Evolutionary conservation across 169 alveolate species (phyloP).

Genomic region (Pseudocohnilembus persalinus): DNA sequence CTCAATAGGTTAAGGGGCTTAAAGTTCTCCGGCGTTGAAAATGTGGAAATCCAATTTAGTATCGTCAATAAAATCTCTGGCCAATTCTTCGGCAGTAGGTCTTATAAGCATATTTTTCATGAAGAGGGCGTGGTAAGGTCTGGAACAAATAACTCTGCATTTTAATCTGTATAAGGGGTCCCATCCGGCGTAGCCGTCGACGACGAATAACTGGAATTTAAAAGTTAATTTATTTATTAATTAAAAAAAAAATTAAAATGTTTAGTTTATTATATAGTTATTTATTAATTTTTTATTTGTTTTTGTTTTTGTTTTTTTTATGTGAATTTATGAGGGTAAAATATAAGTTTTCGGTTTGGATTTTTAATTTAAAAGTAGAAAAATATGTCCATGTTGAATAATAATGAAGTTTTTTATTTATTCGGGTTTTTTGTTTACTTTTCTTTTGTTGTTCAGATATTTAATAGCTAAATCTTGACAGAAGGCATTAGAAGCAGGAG

Average conservation of each 20-base stretch:
- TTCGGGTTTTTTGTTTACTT: no score
- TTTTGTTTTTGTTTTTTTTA: background rate
- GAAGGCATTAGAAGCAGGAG: constrained; percentile 83
- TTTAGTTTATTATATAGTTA: background rate
- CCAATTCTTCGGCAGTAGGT: constrained; percentile 86
- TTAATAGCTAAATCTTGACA: constrained; percentile 93
- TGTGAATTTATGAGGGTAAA: no score
- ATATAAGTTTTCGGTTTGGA: no score
- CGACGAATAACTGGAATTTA: constrained; percentile 86
- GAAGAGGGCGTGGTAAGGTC: constrained; percentile 98
- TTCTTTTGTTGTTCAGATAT: constrained; percentile 82
- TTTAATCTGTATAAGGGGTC: constrained; percentile 90
- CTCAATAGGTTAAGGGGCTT: constrained; percentile 87
- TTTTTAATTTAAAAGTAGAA: no score
- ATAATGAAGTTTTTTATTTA: no score
- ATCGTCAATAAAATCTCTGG: constrained; percentile 59
- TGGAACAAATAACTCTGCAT: constrained; percentile 83
- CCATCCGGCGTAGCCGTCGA: constrained; percentile 99
- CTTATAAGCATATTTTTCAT: constrained; percentile 96
- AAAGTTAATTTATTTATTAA: background rate
- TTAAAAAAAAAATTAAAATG: background rate
- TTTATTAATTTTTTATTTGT: no score
- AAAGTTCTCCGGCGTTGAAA: constrained; percentile 94
- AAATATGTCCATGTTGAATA: no score
- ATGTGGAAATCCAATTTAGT: constrained; percentile 88